Conservation (phyloP, 805 yeast species). For the Kodamaea laetipori region DNA sequence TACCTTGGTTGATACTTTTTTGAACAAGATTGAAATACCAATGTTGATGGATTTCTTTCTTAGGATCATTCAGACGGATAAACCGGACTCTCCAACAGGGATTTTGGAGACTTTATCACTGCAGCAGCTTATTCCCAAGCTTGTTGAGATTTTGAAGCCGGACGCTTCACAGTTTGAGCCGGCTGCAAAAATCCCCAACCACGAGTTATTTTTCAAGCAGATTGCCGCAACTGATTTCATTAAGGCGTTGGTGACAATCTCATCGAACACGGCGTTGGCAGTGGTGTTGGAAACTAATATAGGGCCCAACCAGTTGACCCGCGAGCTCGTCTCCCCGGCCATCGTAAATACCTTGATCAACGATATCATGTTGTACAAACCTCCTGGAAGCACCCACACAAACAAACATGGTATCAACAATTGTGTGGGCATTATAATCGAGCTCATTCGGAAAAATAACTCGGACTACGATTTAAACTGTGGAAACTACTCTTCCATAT, state of each 20-base stretch:
- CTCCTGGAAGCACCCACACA: slow-evolving; percentile 18
- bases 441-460: slow-evolving; percentile 90
- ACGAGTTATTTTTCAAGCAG: slow-evolving; percentile 55
- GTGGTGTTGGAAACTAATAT: slow-evolving; percentile 87
- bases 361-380: slow-evolving; percentile 60
- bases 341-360: slow-evolving; percentile 67
- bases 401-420: slow-evolving; percentile 90
- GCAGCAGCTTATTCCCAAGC: slow-evolving; percentile 71
- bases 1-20: slow-evolving; percentile 73
- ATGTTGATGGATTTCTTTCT: slow-evolving; percentile 91
- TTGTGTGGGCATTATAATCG: slow-evolving; percentile 93
- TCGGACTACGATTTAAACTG: slow-evolving; percentile 93
- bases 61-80: slow-evolving; percentile 89
- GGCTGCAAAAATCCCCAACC: slow-evolving; percentile 27
- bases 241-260: slow-evolving; percentile 89
- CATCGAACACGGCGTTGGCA: slow-evolving; percentile 73
- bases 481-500: slow-evolving; percentile 71
- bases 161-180: slow-evolving; percentile 54
- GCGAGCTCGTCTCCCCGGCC: slow-evolving; percentile 81
- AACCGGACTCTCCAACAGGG: slow-evolving; percentile 86
- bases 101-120: slow-evolving; percentile 72
- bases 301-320: slow-evolving; percentile 92
- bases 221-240: slow-evolving; percentile 94
- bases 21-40: slow-evolving; percentile 88
- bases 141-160: slow-evolving; percentile 72